phyloP scores from a whole-genome alignment of 2,329 filamentous ascomycete species.

The Xylaria sp. region DNA sequence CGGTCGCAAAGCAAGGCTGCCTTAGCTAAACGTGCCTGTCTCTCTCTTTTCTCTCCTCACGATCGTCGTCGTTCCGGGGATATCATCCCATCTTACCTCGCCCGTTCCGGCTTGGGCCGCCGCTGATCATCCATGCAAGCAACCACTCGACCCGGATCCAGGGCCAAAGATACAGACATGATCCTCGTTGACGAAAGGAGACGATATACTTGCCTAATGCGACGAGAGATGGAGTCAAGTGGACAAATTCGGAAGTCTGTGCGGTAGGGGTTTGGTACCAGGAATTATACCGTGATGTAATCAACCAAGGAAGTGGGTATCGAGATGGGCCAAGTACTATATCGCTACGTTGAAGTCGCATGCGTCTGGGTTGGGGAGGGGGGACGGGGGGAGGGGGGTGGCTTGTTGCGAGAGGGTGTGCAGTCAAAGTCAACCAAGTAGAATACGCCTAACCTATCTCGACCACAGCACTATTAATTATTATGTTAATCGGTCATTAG shows the following conservation, averaged over 20 bases:
- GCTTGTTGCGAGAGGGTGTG: slow-evolving; percentile 21
- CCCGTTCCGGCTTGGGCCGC: background rate
- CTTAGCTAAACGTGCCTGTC: background rate
- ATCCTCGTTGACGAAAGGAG: slow-evolving; percentile 8
- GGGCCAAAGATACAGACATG: background rate
- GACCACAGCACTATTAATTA: no score
- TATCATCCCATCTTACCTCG: slow-evolving; percentile 5
- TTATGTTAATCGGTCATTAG: slow-evolving; percentile 17
- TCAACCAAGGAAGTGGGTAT: slow-evolving; percentile 5
- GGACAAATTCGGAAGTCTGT: slow-evolving; percentile 20
- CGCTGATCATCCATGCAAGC: background rate
- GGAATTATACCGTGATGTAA: slow-evolving; percentile 19
- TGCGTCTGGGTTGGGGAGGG: background rate
- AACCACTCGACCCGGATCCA: background rate
- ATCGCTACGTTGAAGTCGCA: slow-evolving; percentile 5
- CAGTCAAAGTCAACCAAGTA: no score
- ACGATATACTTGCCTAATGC: slow-evolving; percentile 15
- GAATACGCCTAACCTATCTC: no score
- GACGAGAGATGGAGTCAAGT: slow-evolving; percentile 1
- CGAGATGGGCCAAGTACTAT: slow-evolving; percentile 4
- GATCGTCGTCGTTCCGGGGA: background rate
- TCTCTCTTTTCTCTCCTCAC: background rate
- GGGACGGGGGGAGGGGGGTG: slow-evolving; percentile 9
- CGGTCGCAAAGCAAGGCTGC: background rate
- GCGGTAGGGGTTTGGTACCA: background rate